Base-by-base conservation (phyloP, 345 rosid genomes). In the Pseudoturritis turrita region DNA sequence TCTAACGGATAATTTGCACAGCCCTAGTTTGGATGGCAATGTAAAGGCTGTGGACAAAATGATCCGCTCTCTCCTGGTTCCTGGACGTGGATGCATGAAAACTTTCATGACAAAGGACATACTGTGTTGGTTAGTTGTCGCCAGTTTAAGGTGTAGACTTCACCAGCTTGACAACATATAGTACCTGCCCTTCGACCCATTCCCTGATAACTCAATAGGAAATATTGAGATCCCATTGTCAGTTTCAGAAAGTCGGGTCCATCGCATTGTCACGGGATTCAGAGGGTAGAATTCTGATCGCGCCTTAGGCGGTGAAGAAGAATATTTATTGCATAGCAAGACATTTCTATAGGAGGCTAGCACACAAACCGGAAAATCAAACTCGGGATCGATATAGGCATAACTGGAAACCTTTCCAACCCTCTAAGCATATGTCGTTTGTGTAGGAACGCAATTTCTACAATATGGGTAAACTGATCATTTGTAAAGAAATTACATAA, bases 301-400 rank as follows among this genome's bases (percentile, higher is more conserved):
- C n/a, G n/a, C n/a, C n/a, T n/a, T n/a, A n/a, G n/a, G n/a, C n/a
- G n/a, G n/a, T n/a, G n/a, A n/a, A n/a, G n/a, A n/a, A 21, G 43
- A 3, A 22, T 0, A 21, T 25, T 61, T 61, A 55, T 0, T 46
- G 41, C 68, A 62, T 5, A 63, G 13, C 68, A 63, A 45, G 54
- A 63, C 54, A 28, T 63, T 55, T 31, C 7, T 44, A 29, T 28
- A 46, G 26, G 68, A 63, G 55, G 68, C 68, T 63, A 44, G 41
- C 6, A 63, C 68, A 46, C 41, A 45, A 23, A 63, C 28, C 40
- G 55, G 55, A 45, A 15, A 7, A 18, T 15, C 26, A 31, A 31
- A 17, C 41, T 63, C 7, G 26, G 43, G 55, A 10, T 63, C 55
- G 7, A 46, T 2, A 13, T 26, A 41, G 7, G 66, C 14, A 14